phyloP scores from a whole-genome alignment of 768 basidiomycete genomes.

The Suillus sp. region DNA sequence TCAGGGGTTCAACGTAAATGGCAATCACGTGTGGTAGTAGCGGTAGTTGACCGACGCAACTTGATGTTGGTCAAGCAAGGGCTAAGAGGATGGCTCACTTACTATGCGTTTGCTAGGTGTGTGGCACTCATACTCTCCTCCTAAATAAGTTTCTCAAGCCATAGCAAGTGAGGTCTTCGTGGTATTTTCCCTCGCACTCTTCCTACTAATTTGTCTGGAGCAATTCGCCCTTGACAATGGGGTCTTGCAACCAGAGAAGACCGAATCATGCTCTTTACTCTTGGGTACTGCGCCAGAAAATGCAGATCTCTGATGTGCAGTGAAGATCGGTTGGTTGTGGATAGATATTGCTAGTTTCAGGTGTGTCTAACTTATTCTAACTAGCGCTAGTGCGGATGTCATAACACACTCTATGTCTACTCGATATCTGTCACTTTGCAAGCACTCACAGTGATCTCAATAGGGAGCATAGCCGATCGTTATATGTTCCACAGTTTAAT shows the following conservation, averaged over 20 bases:
- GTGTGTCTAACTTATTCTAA: slow-evolving; percentile 38
- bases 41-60: not conserved
- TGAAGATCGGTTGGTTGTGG: slow-evolving; percentile 82
- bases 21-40: slow-evolving; percentile 1
- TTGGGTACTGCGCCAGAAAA: slow-evolving; percentile 22
- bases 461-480: slow-evolving; percentile 89
- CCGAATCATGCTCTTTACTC: slow-evolving; percentile 50
- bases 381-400: not conserved
- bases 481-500: slow-evolving; percentile 49
- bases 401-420: slow-evolving; percentile 58
- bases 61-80: slow-evolving; percentile 22
- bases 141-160: not conserved
- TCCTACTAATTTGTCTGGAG: slow-evolving; percentile 81
- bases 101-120: slow-evolving; percentile 85
- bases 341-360: slow-evolving; percentile 92
- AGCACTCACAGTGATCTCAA: slow-evolving; percentile 92
- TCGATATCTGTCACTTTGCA: slow-evolving; percentile 88
- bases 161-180: slow-evolving; percentile 74
- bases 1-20: not conserved
- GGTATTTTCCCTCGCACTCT: slow-evolving; percentile 77
- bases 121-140: not conserved
- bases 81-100: slow-evolving; percentile 78
- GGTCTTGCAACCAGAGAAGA: slow-evolving; percentile 68
- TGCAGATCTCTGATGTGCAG: slow-evolving; percentile 65
- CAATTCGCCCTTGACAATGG: slow-evolving; percentile 93